These are phyloP conservation scores for Ephemerocybe angulata DNA, from an alignment of 768 basidiomycete genomes.

Conservation along the genomic window DNA sequence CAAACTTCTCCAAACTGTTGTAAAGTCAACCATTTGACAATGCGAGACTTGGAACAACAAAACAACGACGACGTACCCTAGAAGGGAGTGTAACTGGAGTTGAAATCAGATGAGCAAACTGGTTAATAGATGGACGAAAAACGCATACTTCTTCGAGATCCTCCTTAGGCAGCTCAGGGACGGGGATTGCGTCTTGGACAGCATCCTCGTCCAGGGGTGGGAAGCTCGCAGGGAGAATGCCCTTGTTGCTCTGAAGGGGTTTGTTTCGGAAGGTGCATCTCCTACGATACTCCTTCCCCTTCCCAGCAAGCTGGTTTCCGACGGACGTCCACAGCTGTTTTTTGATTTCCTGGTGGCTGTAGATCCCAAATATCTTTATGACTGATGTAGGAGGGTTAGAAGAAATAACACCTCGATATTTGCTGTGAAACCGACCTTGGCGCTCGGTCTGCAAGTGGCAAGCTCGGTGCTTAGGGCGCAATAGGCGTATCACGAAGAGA, in stretches of 20 bases:
- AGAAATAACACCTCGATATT: neutral
- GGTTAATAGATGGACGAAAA: neutral
- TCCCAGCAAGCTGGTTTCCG: constrained; percentile 27
- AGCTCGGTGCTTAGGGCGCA: neutral
- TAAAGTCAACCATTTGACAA: neutral
- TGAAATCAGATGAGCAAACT: neutral
- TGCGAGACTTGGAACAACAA: neutral
- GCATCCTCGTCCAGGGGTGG: constrained; percentile 19
- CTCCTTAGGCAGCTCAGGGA: constrained; percentile 36
- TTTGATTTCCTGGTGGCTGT: constrained; percentile 31
- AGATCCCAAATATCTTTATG: constrained; percentile 31
- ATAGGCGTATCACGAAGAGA: neutral
- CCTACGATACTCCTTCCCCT: constrained; percentile 41
- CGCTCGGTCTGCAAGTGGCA: neutral
- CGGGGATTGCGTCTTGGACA: constrained; percentile 7
- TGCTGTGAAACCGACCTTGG: neutral
- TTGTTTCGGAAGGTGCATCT: neutral
- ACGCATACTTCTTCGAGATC: constrained; percentile 42
- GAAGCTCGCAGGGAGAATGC: constrained; percentile 42
- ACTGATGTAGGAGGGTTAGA: constrained; percentile 15
- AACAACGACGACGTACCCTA: constrained; percentile 39
- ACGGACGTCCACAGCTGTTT: constrained; percentile 32
- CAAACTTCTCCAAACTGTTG: constrained; percentile 40
- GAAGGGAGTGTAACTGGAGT: constrained; percentile 47
- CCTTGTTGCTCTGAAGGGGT: constrained; percentile 25